phyloP scores from a whole-genome alignment of 768 basidiomycete species.

The Pholiota microspora region DNA sequence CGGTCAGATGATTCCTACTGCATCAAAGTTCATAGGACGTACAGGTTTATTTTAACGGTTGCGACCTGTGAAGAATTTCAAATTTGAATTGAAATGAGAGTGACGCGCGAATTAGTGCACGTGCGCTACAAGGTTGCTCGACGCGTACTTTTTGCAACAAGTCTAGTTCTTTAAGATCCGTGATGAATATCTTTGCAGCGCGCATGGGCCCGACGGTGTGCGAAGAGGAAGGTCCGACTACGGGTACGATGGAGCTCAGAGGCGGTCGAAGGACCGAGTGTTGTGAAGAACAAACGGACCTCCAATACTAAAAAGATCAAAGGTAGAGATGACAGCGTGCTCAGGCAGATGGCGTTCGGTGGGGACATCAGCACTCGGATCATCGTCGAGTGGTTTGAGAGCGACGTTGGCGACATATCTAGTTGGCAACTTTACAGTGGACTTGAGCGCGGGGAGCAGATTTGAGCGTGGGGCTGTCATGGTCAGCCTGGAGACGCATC shows the following conservation, averaged over 20 bases:
- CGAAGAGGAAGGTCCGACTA: conserved; percentile 51
- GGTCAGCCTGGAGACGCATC: conserved; percentile 7
- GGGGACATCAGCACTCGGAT: conserved; percentile 1
- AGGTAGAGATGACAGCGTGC: conserved; percentile 91
- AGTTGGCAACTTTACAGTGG: background rate
- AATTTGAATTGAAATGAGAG: background rate
- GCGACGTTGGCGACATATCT: conserved; percentile 8
- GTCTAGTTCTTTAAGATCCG: conserved; percentile 64
- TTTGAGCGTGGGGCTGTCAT: conserved; percentile 7
- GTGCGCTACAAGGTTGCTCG: background rate
- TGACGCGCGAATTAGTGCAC: background rate
- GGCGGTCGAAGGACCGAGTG: background rate
- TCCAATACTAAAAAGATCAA: conserved; percentile 91
- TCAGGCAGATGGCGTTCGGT: conserved; percentile 43
- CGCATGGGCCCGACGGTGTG: conserved; percentile 72
- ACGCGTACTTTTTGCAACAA: conserved; percentile 62
- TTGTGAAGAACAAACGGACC: conserved; percentile 40
- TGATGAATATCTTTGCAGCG: conserved; percentile 85
- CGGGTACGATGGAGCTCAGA: conserved; percentile 4
- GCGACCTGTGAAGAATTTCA: conserved; percentile 62
- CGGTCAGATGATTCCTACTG: background rate
- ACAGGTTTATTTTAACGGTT: conserved; percentile 85
- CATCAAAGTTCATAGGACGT: conserved; percentile 24
- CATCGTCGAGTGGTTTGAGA: conserved; percentile 10
- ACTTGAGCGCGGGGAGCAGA: background rate